phyloP scores from a whole-genome alignment of 371 early-diverging fungal species.

The Zopfochytrium polystomum region DNA sequence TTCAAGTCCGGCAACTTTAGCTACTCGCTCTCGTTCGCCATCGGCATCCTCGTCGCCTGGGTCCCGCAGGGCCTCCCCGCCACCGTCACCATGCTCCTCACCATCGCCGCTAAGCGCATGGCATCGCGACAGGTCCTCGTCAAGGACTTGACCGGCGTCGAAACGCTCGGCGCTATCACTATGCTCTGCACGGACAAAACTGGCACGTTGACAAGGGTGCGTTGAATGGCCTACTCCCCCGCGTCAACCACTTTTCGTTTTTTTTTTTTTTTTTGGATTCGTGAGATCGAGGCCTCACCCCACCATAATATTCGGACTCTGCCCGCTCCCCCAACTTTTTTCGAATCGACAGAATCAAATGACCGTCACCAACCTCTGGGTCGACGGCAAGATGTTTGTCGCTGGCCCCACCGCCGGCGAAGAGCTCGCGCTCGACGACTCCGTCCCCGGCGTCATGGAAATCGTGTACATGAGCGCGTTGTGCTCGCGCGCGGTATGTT shows the following conservation, averaged over 20 bases:
- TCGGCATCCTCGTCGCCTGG: slow-evolving; percentile 55
- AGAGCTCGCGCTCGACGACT: neutral
- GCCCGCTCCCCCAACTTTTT: slow-evolving; percentile 11
- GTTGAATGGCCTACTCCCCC: no score
- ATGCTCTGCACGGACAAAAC: slow-evolving; percentile 58
- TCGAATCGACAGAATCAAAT: neutral
- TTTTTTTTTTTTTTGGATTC: no score
- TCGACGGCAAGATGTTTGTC: no score
- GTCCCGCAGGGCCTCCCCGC: slow-evolving; percentile 53
- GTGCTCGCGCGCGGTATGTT: no score
- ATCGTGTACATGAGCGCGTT: no score
- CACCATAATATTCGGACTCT: slow-evolving; percentile 32
- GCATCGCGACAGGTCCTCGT: slow-evolving; percentile 46
- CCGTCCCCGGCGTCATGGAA: no score
- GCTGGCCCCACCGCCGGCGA: no score
- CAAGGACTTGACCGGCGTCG: slow-evolving; percentile 56
- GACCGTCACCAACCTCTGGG: no score
- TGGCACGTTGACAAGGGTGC: slow-evolving; percentile 57
- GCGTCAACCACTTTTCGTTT: no score
- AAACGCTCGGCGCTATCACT: slow-evolving; percentile 55
- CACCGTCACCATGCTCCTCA: slow-evolving; percentile 53
- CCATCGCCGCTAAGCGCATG: slow-evolving; percentile 50
- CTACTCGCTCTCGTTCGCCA: slow-evolving; percentile 33
- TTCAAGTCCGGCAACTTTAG: slow-evolving; percentile 35
- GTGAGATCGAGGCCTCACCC: slow-evolving; percentile 45